Evolutionary conservation across 805 yeast genomes (phyloP).

Genomic region (Pichia cabralensis): DNA sequence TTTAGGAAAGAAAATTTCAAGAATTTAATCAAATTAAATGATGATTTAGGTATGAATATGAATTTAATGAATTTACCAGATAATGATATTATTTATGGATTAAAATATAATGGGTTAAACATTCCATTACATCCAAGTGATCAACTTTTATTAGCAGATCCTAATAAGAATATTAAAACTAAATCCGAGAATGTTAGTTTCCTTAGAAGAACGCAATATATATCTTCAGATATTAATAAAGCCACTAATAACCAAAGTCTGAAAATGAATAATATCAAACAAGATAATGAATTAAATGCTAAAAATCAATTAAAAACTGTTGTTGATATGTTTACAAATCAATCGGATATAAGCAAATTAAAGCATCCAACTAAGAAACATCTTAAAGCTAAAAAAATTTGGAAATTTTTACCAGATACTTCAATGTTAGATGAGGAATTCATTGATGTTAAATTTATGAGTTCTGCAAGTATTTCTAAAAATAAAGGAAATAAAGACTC

Average conservation of each 20-base stretch:
- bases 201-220: slow-evolving; percentile 89
- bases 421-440: slow-evolving; percentile 79
- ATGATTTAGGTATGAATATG: slow-evolving; percentile 63
- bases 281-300: slow-evolving; percentile 39
- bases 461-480: slow-evolving; percentile 39
- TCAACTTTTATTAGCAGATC: slow-evolving; percentile 67
- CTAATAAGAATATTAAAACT: slow-evolving; percentile 42
- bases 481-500: slow-evolving; percentile 26
- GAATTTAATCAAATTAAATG: slow-evolving; percentile 48
- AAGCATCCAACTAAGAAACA: slow-evolving; percentile 71
- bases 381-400: slow-evolving; percentile 63
- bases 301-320: slow-evolving; percentile 57
- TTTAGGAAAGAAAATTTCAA: slow-evolving; percentile 68
- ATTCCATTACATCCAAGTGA: slow-evolving; percentile 66
- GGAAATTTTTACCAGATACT: slow-evolving; percentile 84
- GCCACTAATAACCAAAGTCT: slow-evolving; percentile 12
- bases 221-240: slow-evolving; percentile 42
- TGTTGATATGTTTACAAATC: slow-evolving; percentile 65
- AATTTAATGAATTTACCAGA: slow-evolving; percentile 62
- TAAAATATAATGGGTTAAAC: slow-evolving; percentile 11
- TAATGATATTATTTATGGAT: slow-evolving; percentile 15
- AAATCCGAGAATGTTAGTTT: slow-evolving; percentile 35
- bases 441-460: slow-evolving; percentile 51
- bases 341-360: slow-evolving; percentile 32
- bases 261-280: slow-evolving; percentile 12